phyloP scores from a whole-genome alignment of 2,329 filamentous ascomycete genomes.

The Herpotrichia juniperi region DNA sequence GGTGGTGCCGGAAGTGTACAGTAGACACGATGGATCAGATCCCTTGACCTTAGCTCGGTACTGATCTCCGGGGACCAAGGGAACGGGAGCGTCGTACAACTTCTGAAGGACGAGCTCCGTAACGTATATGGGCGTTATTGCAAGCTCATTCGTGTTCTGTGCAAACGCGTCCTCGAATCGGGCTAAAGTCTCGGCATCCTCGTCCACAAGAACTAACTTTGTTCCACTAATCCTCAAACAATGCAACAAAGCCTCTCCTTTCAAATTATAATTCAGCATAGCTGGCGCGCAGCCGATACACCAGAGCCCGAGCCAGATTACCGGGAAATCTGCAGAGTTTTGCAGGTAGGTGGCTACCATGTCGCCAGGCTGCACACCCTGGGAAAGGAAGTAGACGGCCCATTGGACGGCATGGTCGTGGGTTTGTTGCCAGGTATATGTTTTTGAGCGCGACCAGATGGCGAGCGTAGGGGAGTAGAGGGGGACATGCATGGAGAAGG shows the following conservation, averaged over 20 bases:
- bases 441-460: constrained; percentile 69
- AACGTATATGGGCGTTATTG: constrained; percentile 24
- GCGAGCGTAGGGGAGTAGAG: constrained; percentile 55
- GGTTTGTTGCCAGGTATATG: constrained; percentile 41
- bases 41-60: constrained; percentile 59
- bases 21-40: constrained; percentile 63
- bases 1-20: constrained; percentile 78
- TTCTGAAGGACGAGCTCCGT: constrained; percentile 22
- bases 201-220: constrained; percentile 64
- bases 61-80: constrained; percentile 56
- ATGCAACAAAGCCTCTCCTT: constrained; percentile 66
- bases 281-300: constrained; percentile 71
- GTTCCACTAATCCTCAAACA: constrained; percentile 65
- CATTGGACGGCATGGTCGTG: constrained; percentile 37
- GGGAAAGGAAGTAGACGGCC: constrained; percentile 41
- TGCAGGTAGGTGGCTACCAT: constrained; percentile 69
- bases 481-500: constrained; percentile 26
- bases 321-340: constrained; percentile 70
- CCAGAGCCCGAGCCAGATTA: constrained; percentile 69
- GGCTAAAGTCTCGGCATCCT: constrained; percentile 43
- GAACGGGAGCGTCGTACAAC: constrained; percentile 21
- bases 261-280: constrained; percentile 72
- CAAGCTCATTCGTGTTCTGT: constrained; percentile 26
- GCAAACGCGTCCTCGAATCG: constrained; percentile 23
- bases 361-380: constrained; percentile 66